phyloP scores from a whole-genome alignment of 169 alveolate species.

The Plasmodium vivax region DNA sequence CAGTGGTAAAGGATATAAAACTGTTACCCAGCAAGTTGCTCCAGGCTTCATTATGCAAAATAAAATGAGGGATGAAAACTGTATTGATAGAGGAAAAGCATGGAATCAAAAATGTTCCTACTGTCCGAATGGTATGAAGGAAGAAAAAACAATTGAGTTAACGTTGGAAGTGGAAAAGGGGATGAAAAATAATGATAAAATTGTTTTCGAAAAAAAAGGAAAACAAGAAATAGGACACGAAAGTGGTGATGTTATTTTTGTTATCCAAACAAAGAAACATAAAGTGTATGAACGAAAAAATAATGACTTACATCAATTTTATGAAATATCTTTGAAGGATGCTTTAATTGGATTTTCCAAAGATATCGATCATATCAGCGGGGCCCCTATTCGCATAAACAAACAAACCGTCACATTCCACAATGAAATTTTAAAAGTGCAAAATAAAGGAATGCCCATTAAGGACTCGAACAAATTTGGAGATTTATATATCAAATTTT shows the following conservation, averaged over 20 bases:
- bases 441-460: slow-evolving; percentile 87
- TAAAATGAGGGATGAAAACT: slow-evolving; percentile 86
- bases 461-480: slow-evolving; percentile 80
- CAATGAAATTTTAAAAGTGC: slow-evolving; percentile 80
- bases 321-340: slow-evolving; percentile 85
- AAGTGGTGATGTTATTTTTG: slow-evolving; percentile 85
- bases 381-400: slow-evolving; percentile 76
- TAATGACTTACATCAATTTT: slow-evolving; percentile 82
- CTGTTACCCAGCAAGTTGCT: slow-evolving; percentile 87
- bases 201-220: slow-evolving; percentile 87
- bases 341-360: slow-evolving; percentile 86
- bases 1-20: slow-evolving; percentile 84
- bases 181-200: slow-evolving; percentile 83
- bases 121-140: slow-evolving; percentile 72
- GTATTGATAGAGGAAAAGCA: slow-evolving; percentile 87
- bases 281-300: slow-evolving; percentile 83
- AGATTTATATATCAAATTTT: slow-evolving; percentile 82
- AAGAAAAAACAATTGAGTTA: slow-evolving; percentile 76
- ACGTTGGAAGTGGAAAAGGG: slow-evolving; percentile 79
- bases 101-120: slow-evolving; percentile 83
- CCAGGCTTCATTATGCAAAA: slow-evolving; percentile 90
- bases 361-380: slow-evolving; percentile 84
- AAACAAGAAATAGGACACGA: slow-evolving; percentile 85
- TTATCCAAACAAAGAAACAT: slow-evolving; percentile 80
- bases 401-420: slow-evolving; percentile 86